Evolutionary conservation across 768 basidiomycete species (phyloP), one percentile per base, ranked within the genome.

Genomic region (Russula sp.): DNA sequence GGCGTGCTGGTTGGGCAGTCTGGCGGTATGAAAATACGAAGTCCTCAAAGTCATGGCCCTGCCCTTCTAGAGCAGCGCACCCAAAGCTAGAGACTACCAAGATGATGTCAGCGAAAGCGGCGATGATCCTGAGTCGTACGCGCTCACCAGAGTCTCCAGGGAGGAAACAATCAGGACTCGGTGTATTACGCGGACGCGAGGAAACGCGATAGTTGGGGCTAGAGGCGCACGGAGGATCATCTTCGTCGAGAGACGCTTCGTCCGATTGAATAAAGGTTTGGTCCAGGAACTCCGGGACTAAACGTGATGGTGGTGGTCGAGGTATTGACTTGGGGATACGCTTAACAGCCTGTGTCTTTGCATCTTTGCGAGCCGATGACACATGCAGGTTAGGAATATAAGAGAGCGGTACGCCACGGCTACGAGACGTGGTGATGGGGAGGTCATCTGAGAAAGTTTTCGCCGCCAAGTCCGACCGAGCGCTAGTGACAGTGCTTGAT

Each of bases 41-140:
- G 36, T 22, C 59, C 28, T 51, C 49, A 4, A 30, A 16, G 5
- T 51, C 59, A 5, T 11, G 18, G 36, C 7, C 22, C 34, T 2
- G 24, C 24, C 9, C 18, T 40, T 59, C 18, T 24, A 34, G 9
- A 28, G 58, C 10, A 36, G 38, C 5, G 18, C 1, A 1, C 16
- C 24, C 49, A 38, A 38, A 38, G 24, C 28, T n/a, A 24, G 50
- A 50, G 70, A 16, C 56, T 83, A 8, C 24, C n/a, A 34, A 22
- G 5, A 3, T 20, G 32, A 53, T 5, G 52, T 53, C 7, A 53
- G 52, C 6, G 32, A 34, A 34, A 36, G 10, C 9, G 8, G 30
- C 3, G 51, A 52, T 11, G 18, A 52, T 10, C 30, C 26, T 9
- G 30, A 14, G 0, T 32, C 51, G 8, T 30, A 32, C 26, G 7